Percentiles rank a stretch among this genome's conserved stretches.
Evolutionary conservation across 2,329 filamentous ascomycete genomes (phyloP).

Genomic region (Metarhizium robertsii): DNA sequence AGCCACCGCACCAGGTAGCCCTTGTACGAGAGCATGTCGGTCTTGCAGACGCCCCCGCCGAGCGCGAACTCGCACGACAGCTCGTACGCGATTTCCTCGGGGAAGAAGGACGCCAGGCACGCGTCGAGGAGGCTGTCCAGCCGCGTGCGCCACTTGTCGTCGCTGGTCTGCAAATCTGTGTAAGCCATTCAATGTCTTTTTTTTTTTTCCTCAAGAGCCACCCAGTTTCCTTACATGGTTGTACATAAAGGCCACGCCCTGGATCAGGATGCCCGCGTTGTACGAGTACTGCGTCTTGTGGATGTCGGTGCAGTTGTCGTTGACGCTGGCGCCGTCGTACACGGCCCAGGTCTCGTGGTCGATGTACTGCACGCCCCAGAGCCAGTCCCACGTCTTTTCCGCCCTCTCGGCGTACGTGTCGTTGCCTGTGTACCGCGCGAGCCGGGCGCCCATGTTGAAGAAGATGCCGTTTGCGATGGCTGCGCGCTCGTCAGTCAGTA

Average conservation of each 20-base stretch:
- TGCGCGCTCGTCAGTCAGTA: not conserved
- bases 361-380: constrained; percentile 44
- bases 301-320: constrained; percentile 40
- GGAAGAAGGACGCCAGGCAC: constrained; percentile 37
- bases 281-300: constrained; percentile 47
- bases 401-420: constrained; percentile 55
- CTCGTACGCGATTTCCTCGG: constrained; percentile 50
- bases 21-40: constrained; percentile 51
- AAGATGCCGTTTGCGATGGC: constrained; percentile 49
- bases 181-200: not conserved
- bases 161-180: constrained; percentile 9
- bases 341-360: constrained; percentile 47
- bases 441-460: constrained; percentile 55
- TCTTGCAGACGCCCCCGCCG: constrained; percentile 34
- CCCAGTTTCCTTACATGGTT: constrained; percentile 28
- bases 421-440: constrained; percentile 61
- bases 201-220: no score
- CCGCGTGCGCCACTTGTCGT: constrained; percentile 40
- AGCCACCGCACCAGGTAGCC: constrained; percentile 44
- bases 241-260: constrained; percentile 50
- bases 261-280: constrained; percentile 41
- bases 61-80: constrained; percentile 39
- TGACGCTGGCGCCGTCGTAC: constrained; percentile 44
- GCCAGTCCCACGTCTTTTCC: constrained; percentile 52
- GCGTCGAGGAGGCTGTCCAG: constrained; percentile 40